Evolutionary conservation across 129 eudicot genomes (phyloP), one percentile per base, ranked within the genome.

Genomic region (Tagetes patula): DNA sequence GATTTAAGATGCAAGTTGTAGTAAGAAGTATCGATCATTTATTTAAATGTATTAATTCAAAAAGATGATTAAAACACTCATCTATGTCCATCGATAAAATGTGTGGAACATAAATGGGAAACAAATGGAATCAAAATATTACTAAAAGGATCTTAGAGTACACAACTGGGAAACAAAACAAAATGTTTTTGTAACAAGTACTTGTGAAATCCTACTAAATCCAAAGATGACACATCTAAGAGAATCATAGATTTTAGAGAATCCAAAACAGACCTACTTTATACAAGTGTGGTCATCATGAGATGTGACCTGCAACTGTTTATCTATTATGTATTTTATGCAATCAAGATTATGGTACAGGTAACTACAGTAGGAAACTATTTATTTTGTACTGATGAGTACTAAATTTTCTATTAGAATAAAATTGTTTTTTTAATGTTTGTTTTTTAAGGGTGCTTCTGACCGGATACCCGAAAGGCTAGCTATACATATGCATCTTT

Each of bases 171-270:
- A 65, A 75, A 75, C 79, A 75, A 13, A 67, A 39, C 43, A 65
- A n/a, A 63, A 49, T 47, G 32, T 45, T 52, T 65, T 49, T 30
- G 12, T 49, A 75, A 53, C 66, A 40, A 71, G 67, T 71, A 71
- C 76, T 30, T 71, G 62, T 39, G 72, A 75, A 48, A 75, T 75
- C 79, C 52, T 49, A 75, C 72, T 64, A 75, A 65, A 75, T 75
- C 79, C 79, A 75, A 65, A 50, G 3, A 12, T 52, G 65, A 65
- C 78, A 64, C 78, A 63, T 48, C 64, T 20, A 74, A 39, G 61
- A 49, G 70, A 64, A 49, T 75, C 72, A 64, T 75, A 75, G 32
- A 49, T 66, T 54, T 65, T 10, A 40, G 56, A 75, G 45, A 75
- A 49, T 75, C 79, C 72, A 75, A 63, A 65, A 75, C 41, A 37